Conservation (phyloP, 441 rosid genomes). For the Sinapis alba region DNA sequence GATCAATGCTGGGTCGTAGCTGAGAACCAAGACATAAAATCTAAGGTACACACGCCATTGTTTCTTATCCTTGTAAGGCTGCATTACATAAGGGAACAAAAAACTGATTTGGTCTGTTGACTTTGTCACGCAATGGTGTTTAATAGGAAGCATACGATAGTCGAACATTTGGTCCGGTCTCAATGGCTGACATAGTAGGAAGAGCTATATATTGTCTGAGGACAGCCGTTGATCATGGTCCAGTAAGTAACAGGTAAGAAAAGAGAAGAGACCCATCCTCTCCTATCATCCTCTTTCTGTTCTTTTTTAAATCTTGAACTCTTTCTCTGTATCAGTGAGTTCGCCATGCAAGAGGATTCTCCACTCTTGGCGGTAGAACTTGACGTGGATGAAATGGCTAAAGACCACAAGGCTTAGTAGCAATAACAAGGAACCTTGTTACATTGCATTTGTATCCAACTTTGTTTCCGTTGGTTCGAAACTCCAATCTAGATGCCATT, state of each 20-base stretch:
- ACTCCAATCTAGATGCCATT: constrained; percentile 25
- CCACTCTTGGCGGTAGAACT: constrained; percentile 80
- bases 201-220: constrained; percentile 77
- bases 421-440: constrained; percentile 27
- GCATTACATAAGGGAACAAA: not conserved
- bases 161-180: constrained; percentile 77
- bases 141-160: constrained; percentile 84
- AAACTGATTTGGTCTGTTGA: not conserved
- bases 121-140: not conserved
- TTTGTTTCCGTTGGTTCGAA: constrained; percentile 19
- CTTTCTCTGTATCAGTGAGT: constrained; percentile 44
- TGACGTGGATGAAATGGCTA: constrained; percentile 81
- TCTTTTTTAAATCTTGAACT: not conserved
- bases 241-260: constrained; percentile 79
- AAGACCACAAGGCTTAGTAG: constrained; percentile 69
- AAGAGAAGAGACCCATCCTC: constrained; percentile 17
- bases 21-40: constrained; percentile 67
- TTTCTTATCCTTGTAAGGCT: not conserved
- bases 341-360: constrained; percentile 61
- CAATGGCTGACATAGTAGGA: constrained; percentile 69
- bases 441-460: constrained; percentile 10
- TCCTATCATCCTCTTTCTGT: not conserved
- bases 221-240: constrained; percentile 88
- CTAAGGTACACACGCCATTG: constrained; percentile 56
- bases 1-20: constrained; percentile 89